Evolutionary conservation across 768 basidiomycete species (phyloP).

Genomic region (Pleurotus tuber-regium): DNA sequence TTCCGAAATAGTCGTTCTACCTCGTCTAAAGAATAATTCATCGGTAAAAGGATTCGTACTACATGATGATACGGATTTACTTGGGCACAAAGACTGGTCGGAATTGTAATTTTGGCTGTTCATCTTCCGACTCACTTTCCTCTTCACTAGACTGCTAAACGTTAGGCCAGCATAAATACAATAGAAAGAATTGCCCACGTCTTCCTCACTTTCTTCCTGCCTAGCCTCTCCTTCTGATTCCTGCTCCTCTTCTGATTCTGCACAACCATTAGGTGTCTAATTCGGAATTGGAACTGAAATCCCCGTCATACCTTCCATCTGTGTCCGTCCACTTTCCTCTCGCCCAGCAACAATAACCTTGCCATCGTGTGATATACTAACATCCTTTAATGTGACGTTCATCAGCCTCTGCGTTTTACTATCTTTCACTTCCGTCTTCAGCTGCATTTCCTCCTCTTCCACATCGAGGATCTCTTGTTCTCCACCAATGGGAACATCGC

Average conservation of each 20-base stretch:
- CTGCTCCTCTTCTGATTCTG: conserved; percentile 51
- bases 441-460: conserved; percentile 43
- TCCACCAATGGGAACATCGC: conserved; percentile 59
- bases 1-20: conserved; percentile 70
- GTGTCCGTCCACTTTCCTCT: conserved; percentile 76
- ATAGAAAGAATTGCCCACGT: conserved; percentile 14
- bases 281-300: conserved; percentile 17
- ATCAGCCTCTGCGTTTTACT: conserved; percentile 48
- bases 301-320: conserved; percentile 37
- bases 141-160: conserved; percentile 78
- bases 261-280: conserved; percentile 16
- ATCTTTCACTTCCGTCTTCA: conserved; percentile 42
- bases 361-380: conserved; percentile 77
- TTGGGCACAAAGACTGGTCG: conserved; percentile 95
- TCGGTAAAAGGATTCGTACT: neutral
- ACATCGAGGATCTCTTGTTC: conserved; percentile 50
- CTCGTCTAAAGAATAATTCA: conserved; percentile 49
- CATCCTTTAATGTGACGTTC: conserved; percentile 75
- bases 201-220: conserved; percentile 35
- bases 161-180: conserved; percentile 15
- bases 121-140: conserved; percentile 77
- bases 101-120: conserved; percentile 72
- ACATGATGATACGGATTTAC: conserved; percentile 42
- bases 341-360: conserved; percentile 78
- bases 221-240: conserved; percentile 30